Conservation (phyloP, 345 rosid species). For the Citrus sp. region DNA sequence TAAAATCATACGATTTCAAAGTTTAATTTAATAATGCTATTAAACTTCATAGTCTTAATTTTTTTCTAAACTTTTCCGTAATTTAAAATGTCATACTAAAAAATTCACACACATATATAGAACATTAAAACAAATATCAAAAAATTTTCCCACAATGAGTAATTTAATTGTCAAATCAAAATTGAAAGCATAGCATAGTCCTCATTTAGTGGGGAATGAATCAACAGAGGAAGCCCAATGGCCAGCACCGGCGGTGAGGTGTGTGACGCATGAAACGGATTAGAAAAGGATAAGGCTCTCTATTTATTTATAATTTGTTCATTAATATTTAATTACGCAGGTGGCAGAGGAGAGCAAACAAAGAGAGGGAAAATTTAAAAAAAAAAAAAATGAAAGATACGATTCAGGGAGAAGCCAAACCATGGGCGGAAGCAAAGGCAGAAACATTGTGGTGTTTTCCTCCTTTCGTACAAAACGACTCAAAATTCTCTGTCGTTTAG, state of each 20-base stretch:
- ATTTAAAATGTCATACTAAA: too few species aligned
- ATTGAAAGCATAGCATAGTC: too few species aligned
- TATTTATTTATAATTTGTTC: neutral
- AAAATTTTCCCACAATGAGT: too few species aligned
- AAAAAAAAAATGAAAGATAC: neutral
- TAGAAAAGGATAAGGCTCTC: neutral
- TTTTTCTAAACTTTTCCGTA: fast-evolving
- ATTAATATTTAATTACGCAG: neutral
- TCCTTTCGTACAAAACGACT: constrained; percentile 11
- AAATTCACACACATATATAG: too few species aligned
- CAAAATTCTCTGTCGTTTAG: constrained; percentile 16
- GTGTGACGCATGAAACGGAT: neutral
- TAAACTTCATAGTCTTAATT: fast-evolving
- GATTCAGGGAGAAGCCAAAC: neutral
- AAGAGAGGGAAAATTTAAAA: neutral
- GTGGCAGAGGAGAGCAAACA: too few species aligned
- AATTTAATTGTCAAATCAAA: neutral
- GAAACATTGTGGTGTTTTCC: constrained; percentile 4
- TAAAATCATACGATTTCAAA: fast-evolving
- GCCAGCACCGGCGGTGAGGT: neutral
- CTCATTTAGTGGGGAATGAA: neutral
- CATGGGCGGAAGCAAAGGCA: constrained; percentile 10
- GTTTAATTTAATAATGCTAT: fast-evolving
- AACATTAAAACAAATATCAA: too few species aligned
- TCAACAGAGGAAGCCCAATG: neutral